Evolutionary conservation across 2,329 filamentous ascomycete genomes (phyloP).

Genomic region (Sporothrix brunneoviolacea): DNA sequence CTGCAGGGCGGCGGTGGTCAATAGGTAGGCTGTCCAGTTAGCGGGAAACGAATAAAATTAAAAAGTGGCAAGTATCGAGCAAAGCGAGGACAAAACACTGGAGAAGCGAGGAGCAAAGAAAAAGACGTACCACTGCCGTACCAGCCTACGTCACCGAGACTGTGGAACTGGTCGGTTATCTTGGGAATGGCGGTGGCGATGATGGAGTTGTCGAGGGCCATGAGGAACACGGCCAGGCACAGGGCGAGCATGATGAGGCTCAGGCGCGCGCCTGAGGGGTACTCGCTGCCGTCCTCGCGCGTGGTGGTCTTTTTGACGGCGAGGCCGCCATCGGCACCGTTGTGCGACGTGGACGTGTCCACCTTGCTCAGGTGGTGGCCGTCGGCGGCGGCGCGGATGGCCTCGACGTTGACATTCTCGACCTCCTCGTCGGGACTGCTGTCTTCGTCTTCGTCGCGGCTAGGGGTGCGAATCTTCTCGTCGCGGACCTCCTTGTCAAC

Average conservation of each 20-base stretch:
- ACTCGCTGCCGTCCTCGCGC: conserved; percentile 33
- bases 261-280: conserved; percentile 31
- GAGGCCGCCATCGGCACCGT: background rate
- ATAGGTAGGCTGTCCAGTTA: conserved; percentile 25
- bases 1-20: conserved; percentile 29
- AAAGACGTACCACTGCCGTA: conserved; percentile 27
- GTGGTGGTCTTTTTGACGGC: conserved; percentile 20
- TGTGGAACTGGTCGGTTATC: conserved; percentile 30
- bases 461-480: background rate
- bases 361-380: conserved; percentile 1
- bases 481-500: conserved; percentile 7
- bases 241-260: conserved; percentile 35
- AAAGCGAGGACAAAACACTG: background rate
- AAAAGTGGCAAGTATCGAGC: too few species aligned
- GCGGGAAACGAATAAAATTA: background rate
- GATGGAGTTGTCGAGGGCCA: conserved; percentile 32
- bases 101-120: background rate
- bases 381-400: conserved; percentile 5
- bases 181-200: conserved; percentile 31
- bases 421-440: background rate
- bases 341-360: conserved; percentile 13
- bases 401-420: conserved; percentile 1
- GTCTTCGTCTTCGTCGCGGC: background rate
- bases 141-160: conserved; percentile 37
- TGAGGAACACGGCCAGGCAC: conserved; percentile 38